Evolutionary conservation across 2,329 filamentous ascomycete genomes (phyloP), one percentile per base, ranked within the genome.

Genomic region (Fusarium tjaetaba): DNA sequence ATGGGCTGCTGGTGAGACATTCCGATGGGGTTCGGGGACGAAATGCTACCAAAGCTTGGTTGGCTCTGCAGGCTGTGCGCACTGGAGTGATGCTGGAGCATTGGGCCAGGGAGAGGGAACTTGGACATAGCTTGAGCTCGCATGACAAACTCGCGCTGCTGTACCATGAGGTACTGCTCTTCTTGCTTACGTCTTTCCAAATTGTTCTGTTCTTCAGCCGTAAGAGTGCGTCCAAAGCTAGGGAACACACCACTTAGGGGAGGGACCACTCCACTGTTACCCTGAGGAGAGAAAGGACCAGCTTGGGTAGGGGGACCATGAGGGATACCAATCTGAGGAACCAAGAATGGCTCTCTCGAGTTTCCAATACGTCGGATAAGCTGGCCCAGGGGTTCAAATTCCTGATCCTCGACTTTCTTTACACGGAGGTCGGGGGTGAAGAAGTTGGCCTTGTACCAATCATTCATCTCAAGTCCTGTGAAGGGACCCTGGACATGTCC

Each of bases 371-470:
- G 92, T 48, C 96, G 89, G 72, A 99, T 98, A 30, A 99, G 89
- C 82, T 98, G 95, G 6, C 96, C 96, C 15, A 99, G 86, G 18
- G 96, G 96, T 82, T 99, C 96, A 78, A 98, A 99, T 56, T 99
- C 96, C 0, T 88, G 86, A 79, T 99, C 96, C 80, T 99, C 96
- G 10, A 96, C 87, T 81, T 97, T 97, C 85, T 97, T 98, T 38
- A 99, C 96, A 48, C 97, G 90, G 26, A 99, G 87, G 77, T 99
- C 96, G 0, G 96, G 92, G 0, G 94, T 97, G 83, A 99, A 99
- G 85, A 98, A 99, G 51, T 96, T 95, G 42, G 95, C 96, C 82
- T 98, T 98, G 84, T 98, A 99, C 96, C 96, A 99, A 78, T 99
- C 97, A 76, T 99, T 97, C 96, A 99, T 99, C 83, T 99, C 96